Conservation (phyloP, 108 stramenopile genomes). For the Chaetoceros tenuissimus region DNA sequence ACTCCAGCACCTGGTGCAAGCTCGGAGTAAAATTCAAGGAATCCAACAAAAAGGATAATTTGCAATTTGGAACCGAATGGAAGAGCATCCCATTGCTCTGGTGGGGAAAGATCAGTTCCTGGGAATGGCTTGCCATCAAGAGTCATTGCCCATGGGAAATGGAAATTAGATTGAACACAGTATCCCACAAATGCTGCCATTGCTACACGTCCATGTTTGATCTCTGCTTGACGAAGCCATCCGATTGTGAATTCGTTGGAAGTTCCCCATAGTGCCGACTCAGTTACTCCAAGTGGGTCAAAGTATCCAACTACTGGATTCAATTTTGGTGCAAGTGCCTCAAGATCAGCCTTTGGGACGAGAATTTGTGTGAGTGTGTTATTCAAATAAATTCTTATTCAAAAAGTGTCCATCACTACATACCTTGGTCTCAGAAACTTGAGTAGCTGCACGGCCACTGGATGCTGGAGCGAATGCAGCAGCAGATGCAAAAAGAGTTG, state of each 20-base stretch:
- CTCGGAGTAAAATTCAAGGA: conserved; percentile 53
- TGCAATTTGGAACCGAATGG: conserved; percentile 12
- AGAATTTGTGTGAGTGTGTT: conserved; percentile 1
- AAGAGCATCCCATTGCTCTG: conserved; percentile 46
- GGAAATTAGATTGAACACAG: conserved; percentile 29
- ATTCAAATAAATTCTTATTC: background rate
- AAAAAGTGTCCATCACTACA: background rate
- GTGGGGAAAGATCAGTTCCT: conserved; percentile 21
- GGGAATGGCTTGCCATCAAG: conserved; percentile 36
- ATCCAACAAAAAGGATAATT: conserved; percentile 39
- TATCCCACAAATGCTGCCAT: conserved; percentile 67
- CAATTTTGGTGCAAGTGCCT: conserved; percentile 35
- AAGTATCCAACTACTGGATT: conserved; percentile 47
- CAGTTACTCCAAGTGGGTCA: conserved; percentile 46
- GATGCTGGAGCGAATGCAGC: conserved; percentile 29
- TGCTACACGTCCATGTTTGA: conserved; percentile 72
- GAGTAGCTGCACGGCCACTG: conserved; percentile 15
- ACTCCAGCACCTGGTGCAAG: conserved; percentile 3
- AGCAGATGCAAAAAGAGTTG: conserved; percentile 3
- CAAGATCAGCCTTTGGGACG: conserved; percentile 33
- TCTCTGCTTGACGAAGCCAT: conserved; percentile 46
- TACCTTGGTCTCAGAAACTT: conserved; percentile 28
- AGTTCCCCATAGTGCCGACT: conserved; percentile 37
- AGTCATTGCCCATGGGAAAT: conserved; percentile 29
- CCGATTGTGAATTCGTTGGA: conserved; percentile 37